Evolutionary conservation across 495 filamentous ascomycete genomes (phyloP).

Genomic region (Neurospora sp.): DNA sequence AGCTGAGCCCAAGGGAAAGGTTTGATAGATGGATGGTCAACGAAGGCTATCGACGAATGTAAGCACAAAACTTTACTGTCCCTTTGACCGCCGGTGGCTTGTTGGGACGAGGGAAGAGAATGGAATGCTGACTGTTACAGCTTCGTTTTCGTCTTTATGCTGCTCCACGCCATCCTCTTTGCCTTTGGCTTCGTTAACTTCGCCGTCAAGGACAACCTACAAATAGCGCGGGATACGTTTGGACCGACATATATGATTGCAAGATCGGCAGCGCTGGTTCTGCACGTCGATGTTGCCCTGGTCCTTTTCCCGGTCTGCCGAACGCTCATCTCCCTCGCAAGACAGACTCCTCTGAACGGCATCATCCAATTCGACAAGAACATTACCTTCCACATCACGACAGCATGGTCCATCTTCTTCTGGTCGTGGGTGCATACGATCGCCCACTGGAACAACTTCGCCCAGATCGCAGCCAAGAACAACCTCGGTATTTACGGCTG

Average conservation of each 20-base stretch:
- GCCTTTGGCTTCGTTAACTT: conserved; percentile 69
- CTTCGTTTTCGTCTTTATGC: conserved; percentile 59
- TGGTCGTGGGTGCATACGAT: conserved; percentile 74
- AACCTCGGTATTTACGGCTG: conserved; percentile 64
- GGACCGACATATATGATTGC: conserved; percentile 64
- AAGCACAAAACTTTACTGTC: conserved; percentile 16
- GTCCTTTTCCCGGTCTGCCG: conserved; percentile 73
- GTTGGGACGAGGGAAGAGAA: not conserved
- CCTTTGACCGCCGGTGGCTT: not conserved
- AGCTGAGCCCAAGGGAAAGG: conserved; percentile 43
- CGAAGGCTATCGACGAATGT: conserved; percentile 67
- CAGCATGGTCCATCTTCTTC: conserved; percentile 72
- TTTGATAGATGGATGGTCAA: conserved; percentile 64
- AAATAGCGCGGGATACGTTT: conserved; percentile 50
- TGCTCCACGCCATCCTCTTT: conserved; percentile 59
- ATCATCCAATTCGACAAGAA: conserved; percentile 77
- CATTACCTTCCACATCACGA: conserved; percentile 72
- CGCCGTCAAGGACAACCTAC: conserved; percentile 59
- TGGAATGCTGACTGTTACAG: conserved; percentile 29
- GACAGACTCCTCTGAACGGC: conserved; percentile 66
- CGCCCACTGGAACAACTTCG: conserved; percentile 74
- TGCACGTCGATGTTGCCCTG: conserved; percentile 67
- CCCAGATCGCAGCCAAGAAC: conserved; percentile 59
- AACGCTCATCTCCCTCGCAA: conserved; percentile 63
- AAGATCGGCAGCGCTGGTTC: conserved; percentile 54